Base-by-base conservation (phyloP, 768 basidiomycete species). In the Trametes cingulata region DNA sequence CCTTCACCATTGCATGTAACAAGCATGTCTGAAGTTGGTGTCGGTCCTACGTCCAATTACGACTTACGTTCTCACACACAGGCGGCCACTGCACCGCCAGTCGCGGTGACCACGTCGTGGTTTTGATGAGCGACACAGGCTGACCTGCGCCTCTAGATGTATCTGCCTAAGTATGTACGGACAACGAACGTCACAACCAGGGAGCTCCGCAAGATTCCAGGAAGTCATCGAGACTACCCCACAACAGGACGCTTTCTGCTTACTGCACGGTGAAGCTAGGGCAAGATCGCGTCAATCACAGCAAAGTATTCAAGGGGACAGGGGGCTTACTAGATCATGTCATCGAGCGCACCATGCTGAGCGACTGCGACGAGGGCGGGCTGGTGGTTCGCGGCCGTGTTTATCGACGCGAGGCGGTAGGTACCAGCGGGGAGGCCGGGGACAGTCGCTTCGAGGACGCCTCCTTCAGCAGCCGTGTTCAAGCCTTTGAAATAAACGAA, bases 401-500 rank as follows among this genome's bases (percentile, higher is more conserved):
- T 78, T 70, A 84, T 81, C 9, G 73, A 70, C 36, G 76, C 65
- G 19, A 78, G 42, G 36, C 74, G 67, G 71, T 83, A 83, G 29
- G 60, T 45, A 17, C 82, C 82, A 1, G 72, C 75, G 6, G 74
- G 70, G 25, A 84, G 73, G 35, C 68, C 74, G 0, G 71, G 63
- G 49, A 84, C 80, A 0, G 58, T 56, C 1, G 74, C 73, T 12
- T 73, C 64, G 12, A 82, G 62, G 17, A 68, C 48, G 4, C 86
- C 87, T 53, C 66, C 72, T n/a, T 69, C 72, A 13, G 82, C 77
- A 1, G 76, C 75, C 4, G 55, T 65, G 69, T 77, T 81, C 61
- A 77, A 73, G 61, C 75, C 87, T 80, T 85, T 84, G 82, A 89
- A 88, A 76, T 86, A 88, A 22, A 75, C 76, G 64, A 88, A 88